Conservation (phyloP, 2,329 filamentous ascomycete genomes). For the Colletotrichum gloeosporioides region DNA sequence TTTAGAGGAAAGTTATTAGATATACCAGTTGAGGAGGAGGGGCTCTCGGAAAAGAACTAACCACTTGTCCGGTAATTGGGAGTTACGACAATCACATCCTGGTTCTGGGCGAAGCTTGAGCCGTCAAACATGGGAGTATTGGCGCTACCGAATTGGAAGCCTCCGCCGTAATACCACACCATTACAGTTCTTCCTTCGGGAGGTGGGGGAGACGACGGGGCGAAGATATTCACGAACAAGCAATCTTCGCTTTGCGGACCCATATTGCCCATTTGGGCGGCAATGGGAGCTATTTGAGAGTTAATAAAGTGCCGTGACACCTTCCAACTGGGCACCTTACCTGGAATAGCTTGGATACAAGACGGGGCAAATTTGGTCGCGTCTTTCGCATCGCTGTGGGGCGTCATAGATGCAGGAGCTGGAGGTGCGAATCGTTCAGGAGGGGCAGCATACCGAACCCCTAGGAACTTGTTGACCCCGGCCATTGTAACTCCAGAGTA, state of each 20-base stretch:
- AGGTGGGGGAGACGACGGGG: background rate
- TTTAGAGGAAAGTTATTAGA: background rate
- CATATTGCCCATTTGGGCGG: background rate
- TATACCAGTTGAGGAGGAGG: background rate
- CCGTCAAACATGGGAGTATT: background rate
- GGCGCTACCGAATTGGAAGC: background rate
- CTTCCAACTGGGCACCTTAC: background rate
- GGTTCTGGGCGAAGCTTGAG: background rate
- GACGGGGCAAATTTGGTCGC: background rate
- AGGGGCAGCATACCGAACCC: background rate
- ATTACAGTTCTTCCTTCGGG: background rate
- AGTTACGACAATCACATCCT: background rate
- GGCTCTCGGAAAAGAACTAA: background rate
- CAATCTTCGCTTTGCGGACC: background rate
- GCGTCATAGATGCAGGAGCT: background rate
- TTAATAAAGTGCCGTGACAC: background rate
- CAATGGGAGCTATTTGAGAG: background rate
- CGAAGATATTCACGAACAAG: background rate
- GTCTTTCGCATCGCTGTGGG: background rate
- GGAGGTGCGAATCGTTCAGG: background rate
- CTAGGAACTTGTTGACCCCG: background rate
- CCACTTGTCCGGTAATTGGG: background rate
- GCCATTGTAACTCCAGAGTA: background rate
- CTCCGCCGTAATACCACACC: background rate
- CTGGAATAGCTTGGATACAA: background rate